Conservation (phyloP, 352 stramenopile species). For the Aphanomyces stellatus region DNA sequence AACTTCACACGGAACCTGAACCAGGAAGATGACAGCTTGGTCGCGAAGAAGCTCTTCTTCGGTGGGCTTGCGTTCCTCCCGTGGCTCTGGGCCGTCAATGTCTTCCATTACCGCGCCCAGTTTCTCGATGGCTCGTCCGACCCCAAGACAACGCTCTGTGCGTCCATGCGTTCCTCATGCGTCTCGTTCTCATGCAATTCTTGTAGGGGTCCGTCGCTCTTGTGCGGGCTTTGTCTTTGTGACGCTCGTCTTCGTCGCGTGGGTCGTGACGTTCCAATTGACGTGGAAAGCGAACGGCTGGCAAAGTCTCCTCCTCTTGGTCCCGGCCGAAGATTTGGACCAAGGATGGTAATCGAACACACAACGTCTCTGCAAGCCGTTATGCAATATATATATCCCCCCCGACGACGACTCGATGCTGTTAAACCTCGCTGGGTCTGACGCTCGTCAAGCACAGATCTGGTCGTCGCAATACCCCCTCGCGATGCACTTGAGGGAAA, state of each 20-base stretch:
- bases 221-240: conserved; percentile 59
- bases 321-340: conserved; percentile 55
- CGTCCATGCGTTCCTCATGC: conserved; percentile 19
- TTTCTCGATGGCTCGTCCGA: conserved; percentile 60
- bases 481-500: too few relatives aligned
- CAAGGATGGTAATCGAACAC: conserved; percentile 43
- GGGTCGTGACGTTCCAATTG: conserved; percentile 72
- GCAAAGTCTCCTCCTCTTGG: conserved; percentile 65
- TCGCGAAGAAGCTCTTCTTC: conserved; percentile 81
- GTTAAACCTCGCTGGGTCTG: too few relatives aligned
- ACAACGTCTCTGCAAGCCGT: not conserved
- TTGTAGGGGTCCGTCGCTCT: conserved; percentile 63
- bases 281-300: conserved; percentile 82
- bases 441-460: too few relatives aligned
- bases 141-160: conserved; percentile 65
- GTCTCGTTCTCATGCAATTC: not conserved
- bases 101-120: conserved; percentile 76
- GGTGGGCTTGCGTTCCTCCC: conserved; percentile 59
- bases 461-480: too few relatives aligned
- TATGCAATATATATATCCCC: not conserved
- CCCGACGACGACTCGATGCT: too few relatives aligned
- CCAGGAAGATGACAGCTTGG: conserved; percentile 54
- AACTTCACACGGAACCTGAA: conserved; percentile 85
- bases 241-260: conserved; percentile 64
- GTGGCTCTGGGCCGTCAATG: conserved; percentile 78